Evolutionary conservation across 23 red algal genomes (phyloP), one percentile per base, ranked within the genome.

Genomic region (Porphyridium purpureum): DNA sequence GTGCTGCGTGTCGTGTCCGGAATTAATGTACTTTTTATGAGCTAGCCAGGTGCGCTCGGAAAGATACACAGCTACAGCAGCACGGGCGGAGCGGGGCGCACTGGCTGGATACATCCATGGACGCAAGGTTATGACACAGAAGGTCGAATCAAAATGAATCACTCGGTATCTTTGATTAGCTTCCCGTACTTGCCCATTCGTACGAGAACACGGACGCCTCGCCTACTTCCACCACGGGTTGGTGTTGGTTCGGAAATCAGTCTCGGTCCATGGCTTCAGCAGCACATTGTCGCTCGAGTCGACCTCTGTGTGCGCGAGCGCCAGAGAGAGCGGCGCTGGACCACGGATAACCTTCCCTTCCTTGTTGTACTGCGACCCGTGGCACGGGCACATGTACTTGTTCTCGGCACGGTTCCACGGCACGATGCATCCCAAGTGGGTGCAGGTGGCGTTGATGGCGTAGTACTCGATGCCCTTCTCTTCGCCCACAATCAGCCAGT

Each of bases 181-280:
- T n/a, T n/a, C n/a, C n/a, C n/a, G n/a, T n/a, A n/a, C n/a, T n/a
- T n/a, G n/a, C n/a, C n/a, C n/a, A n/a, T n/a, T n/a, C n/a, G n/a
- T n/a, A n/a, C n/a, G n/a, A n/a, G n/a, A n/a, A n/a, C n/a, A n/a
- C n/a, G n/a, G n/a, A n/a, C n/a, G n/a, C n/a, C n/a, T n/a, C n/a
- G n/a, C n/a, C n/a, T 21, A 85, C 40, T 85, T 98, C 90, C 90
- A 98, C 90, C 90, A 98, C n/a, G 90, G 90, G 0, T 50, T 59
- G 7, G 63, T 56, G 21, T 65, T 72, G 0, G 90, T 98, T 25
- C 90, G 69, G 66, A 98, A 98, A 70, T 98, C 90, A 19, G 61
- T 58, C 71, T 98, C 79, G 55, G 82, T 98, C 90, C 90, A 98
- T 35, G 56, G 62, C 58, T 79, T 98, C 21, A 98, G 69, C 40